Conservation (phyloP, 495 filamentous ascomycete genomes). For the Podospora bellae-mahoneyi region DNA sequence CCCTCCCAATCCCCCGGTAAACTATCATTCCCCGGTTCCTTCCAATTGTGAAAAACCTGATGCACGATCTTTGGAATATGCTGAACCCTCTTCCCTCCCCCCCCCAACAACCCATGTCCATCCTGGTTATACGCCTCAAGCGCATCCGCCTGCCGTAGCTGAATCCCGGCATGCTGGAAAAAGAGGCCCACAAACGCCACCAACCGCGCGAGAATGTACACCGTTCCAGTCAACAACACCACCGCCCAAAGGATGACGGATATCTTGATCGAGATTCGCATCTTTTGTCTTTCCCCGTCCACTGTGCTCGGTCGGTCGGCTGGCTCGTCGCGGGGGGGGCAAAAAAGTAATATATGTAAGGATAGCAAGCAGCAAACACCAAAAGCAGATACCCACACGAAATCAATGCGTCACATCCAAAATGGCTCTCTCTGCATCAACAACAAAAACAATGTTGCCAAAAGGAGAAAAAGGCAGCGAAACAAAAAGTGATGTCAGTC, state of each 20-base stretch:
- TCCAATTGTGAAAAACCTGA: slow-evolving; percentile 74
- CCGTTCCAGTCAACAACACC: slow-evolving; percentile 12
- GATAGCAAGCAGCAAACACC: too few relatives aligned
- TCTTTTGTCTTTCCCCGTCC: neutral
- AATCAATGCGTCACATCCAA: too few relatives aligned
- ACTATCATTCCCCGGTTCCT: slow-evolving; percentile 43
- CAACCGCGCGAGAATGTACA: slow-evolving; percentile 22
- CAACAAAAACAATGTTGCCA: neutral
- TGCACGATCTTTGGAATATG: slow-evolving; percentile 77
- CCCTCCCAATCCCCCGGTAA: slow-evolving; percentile 72
- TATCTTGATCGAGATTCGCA: slow-evolving; percentile 21
- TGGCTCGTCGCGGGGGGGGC: too few relatives aligned
- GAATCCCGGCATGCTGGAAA: slow-evolving; percentile 28
- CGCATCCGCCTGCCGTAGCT: slow-evolving; percentile 26
- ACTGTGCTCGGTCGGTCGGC: neutral
- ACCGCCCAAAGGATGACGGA: slow-evolving; percentile 18
- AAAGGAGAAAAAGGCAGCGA: neutral
- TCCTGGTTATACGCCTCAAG: slow-evolving; percentile 12
- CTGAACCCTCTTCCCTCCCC: slow-evolving; percentile 9
- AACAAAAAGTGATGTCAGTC: too few relatives aligned
- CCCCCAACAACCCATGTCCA: neutral
- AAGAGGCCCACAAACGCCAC: slow-evolving; percentile 29
- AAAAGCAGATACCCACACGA: too few relatives aligned
- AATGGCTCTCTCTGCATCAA: too few relatives aligned
- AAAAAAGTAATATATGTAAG: too few relatives aligned